Evolutionary conservation across 371 early-diverging fungal genomes (phyloP), one percentile per base, ranked within the genome.

Genomic region (Rhizopus sp.): DNA sequence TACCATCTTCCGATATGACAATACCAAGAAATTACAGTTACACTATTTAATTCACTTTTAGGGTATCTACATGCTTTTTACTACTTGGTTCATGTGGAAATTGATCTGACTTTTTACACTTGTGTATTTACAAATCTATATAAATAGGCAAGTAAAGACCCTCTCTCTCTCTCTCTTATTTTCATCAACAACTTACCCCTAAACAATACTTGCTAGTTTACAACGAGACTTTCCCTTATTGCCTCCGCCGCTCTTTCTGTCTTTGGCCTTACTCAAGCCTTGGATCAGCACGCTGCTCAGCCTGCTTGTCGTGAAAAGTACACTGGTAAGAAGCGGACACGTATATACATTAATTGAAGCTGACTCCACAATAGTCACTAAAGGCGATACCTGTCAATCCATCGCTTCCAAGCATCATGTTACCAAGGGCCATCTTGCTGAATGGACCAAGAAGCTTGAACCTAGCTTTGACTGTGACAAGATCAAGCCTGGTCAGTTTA

Each of bases 371-470:
- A 16, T 29, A 38, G 40, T 39, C n/a, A 10, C 8, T 13, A 30
- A 29, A 39, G 40, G 34, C 0, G 52, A 52, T 7, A 46, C 46
- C 13, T 52, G 52, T 9, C 38, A 52, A 1, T 38, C 52, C 17
- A 40, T 52, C n/a, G 38, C 52, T 29, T 16, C 39, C 10, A n/a
- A 29, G 17, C 40, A 39, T 7, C 30, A 38, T 3, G 13, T 29
- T 31, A 38, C 52, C 31, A 30, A 52, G 31, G 38, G 1, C 1
- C 10, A 52, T 6, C 17, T 52, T 29, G n/a, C 38, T 5, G 12
- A 40, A 40, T 52, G 52, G 52, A 52, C 38, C 38, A n/a, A 40
- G 34, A 29, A 52, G 12, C 40, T 52, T 16, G 30, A 52, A 13
- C 6, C 40, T 39, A 12, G 31, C 1, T 52, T 52, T 13, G 15